Conservation (phyloP, 768 basidiomycete genomes). For the Holtermanniella nyarrowii region DNA sequence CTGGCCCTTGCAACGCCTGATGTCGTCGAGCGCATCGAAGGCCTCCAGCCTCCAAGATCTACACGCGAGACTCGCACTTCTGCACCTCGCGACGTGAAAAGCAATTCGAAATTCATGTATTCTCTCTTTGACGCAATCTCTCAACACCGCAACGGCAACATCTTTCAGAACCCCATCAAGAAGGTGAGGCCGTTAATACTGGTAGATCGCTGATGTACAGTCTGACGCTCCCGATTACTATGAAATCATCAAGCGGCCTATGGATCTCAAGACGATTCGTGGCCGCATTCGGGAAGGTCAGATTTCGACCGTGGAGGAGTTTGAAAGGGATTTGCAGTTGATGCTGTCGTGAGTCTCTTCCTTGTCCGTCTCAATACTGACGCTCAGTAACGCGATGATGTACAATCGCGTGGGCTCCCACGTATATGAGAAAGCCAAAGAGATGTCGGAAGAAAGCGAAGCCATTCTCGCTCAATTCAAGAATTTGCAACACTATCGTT, state of each 20-base stretch:
- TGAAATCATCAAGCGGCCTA: slow-evolving; percentile 85
- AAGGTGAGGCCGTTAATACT: slow-evolving; percentile 34
- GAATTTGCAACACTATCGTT: slow-evolving; percentile 28
- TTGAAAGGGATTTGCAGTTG: slow-evolving; percentile 75
- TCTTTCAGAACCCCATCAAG: slow-evolving; percentile 85
- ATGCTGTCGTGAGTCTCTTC: slow-evolving; percentile 60
- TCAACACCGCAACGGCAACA: slow-evolving; percentile 74
- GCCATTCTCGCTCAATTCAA: slow-evolving; percentile 29
- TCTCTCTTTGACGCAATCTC: slow-evolving; percentile 74
- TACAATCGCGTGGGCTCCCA: slow-evolving; percentile 81
- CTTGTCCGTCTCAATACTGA: not conserved
- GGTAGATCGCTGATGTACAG: slow-evolving; percentile 4
- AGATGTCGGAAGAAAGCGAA: slow-evolving; percentile 52
- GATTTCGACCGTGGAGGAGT: slow-evolving; percentile 73
- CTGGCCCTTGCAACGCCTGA: slow-evolving; percentile 2
- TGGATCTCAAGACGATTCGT: slow-evolving; percentile 91
- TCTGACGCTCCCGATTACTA: slow-evolving; percentile 84
- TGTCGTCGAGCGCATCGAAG: not conserved
- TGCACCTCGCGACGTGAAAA: slow-evolving; percentile 12
- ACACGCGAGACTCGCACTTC: slow-evolving; percentile 4
- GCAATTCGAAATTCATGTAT: slow-evolving; percentile 65
- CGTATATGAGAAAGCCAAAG: slow-evolving; percentile 81
- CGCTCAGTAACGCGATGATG: slow-evolving; percentile 71
- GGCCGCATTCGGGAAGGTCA: slow-evolving; percentile 69
- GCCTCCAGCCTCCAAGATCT: not conserved